phyloP scores from a whole-genome alignment of 352 stramenopile genomes.

The Globisporangium recalcitrans region DNA sequence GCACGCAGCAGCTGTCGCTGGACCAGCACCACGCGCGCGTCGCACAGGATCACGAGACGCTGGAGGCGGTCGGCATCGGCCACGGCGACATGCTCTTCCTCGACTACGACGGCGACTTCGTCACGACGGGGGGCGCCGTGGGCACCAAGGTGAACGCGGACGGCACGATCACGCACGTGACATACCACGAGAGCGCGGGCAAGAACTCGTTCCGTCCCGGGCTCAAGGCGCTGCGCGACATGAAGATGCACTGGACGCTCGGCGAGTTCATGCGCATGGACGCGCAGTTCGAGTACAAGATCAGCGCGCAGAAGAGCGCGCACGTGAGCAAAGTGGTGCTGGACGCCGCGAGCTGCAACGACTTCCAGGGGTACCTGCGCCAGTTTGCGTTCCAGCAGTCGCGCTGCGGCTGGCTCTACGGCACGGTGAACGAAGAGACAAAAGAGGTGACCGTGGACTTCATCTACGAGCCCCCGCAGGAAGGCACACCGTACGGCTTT shows the following conservation, averaged over 20 bases:
- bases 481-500: slow-evolving; percentile 86
- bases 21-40: slow-evolving; percentile 41
- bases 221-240: slow-evolving; percentile 93
- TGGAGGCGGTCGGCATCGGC: slow-evolving; percentile 48
- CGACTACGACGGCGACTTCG: slow-evolving; percentile 64
- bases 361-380: slow-evolving; percentile 90
- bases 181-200: slow-evolving; percentile 65
- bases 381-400: slow-evolving; percentile 93
- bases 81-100: slow-evolving; percentile 83
- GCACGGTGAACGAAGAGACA: slow-evolving; percentile 80
- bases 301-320: slow-evolving; percentile 90
- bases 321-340: slow-evolving; percentile 82
- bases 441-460: slow-evolving; percentile 91
- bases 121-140: slow-evolving; percentile 41
- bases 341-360: slow-evolving; percentile 82
- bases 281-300: slow-evolving; percentile 96
- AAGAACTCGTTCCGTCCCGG: slow-evolving; percentile 92
- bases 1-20: slow-evolving; percentile 46
- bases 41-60: slow-evolving; percentile 44
- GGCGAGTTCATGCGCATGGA: slow-evolving; percentile 97
- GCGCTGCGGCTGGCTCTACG: slow-evolving; percentile 94
- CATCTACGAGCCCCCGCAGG: slow-evolving; percentile 95
- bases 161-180: slow-evolving; percentile 71
- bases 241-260: slow-evolving; percentile 99
- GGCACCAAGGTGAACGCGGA: slow-evolving; percentile 78